Base-by-base conservation (phyloP, 768 basidiomycete genomes). In the Rhizopogon roseolus region DNA sequence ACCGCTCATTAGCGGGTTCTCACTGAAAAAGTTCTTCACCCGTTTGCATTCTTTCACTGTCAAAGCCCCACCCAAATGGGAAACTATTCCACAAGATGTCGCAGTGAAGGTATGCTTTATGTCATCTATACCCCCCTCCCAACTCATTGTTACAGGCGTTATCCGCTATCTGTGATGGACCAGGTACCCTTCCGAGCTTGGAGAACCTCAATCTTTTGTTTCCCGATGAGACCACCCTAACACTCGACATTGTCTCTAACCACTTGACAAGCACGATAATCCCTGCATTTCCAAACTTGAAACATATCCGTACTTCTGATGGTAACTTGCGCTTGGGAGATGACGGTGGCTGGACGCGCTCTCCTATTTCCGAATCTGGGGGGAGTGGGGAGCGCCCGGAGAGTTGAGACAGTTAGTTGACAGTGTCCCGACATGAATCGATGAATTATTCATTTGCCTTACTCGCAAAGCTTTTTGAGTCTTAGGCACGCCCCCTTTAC, bases 131-230 rank as follows among this genome's bases (percentile, higher is more conserved):
- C 22, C 36, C 22, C 7, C 36, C 19, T 22, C 9, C 22, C 14
- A 3, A 36, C 22, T 48, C 14, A 48, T 36, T 5, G 13, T 11
- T 19, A 14, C 14, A 48, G 46, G 19, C 36, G 13, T 5, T 36
- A 48, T 48, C 46, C 6, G 5, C 14, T 36, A 34, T 48, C 14
- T 48, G 46, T 36, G 46, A 25, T 48, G 46, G 46, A 25, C 34
- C 46, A 9, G 46, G 46, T 16, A 48, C 34, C 22, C 46, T 48
- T 36, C 46, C 46, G 34, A 48, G 34, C 46, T 36, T 48, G 46
- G 19, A 48, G 46, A 34, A 36, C 14, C 32, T 48, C 5, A 16
- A 16, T 6, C 2, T 48, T 48, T 9, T 16, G 13, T 9, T 46
- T 8, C 0, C 5, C 32, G 8, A 1, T 48, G 19, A 0, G 22